Evolutionary conservation across 2,329 filamentous ascomycete species (phyloP), one percentile per base, ranked within the genome.

Genomic region (Aspergillus neoniger): DNA sequence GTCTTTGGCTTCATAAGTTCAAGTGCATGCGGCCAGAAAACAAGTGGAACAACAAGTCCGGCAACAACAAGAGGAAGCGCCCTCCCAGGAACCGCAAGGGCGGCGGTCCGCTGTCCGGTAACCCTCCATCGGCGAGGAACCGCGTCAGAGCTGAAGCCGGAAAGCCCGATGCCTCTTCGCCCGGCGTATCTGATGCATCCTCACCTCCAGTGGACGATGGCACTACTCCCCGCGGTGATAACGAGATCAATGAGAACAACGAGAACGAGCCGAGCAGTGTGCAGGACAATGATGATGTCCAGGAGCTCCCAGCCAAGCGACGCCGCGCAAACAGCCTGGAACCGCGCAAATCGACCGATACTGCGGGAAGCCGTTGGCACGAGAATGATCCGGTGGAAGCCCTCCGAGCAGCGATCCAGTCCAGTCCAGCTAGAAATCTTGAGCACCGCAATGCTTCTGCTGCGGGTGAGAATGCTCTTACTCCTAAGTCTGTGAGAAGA

Each of bases 1-100:
- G 95, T 17, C 87, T 99, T 44, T 99, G 92, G 92, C 88, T 99
- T 68, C 88, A 88, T 62, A 98, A 97, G 72, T 92, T 90, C 76
- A 92, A 91, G 71, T 84, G 81, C 23, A 95, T 96, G 81, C 88
- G 95, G 8, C 95, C 95, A 2, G 82, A 87, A 57, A 87, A 94
- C 62, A 88, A 89, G 65, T 99, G 94, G 94, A 89, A 89, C 66
- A 91, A 86, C 65, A 91, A 86, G 64, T 83, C 82, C 5, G 68
- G 70, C n/a, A 75, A 72, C 57, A 69, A 74, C 44, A 79, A 77
- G 62, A 73, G 72, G 58, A 80, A 80, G 66, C 74, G 78, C 17
- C 68, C 72, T 10, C 67, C 72, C 6, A 74, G 74, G 58, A 72
- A 70, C 49, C 70, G 70, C 23, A 76, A 74, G 51, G 72, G 51